Evolutionary conservation across 2,329 filamentous ascomycete species (phyloP).

Genomic region (Arthrobotrys sinensis): DNA sequence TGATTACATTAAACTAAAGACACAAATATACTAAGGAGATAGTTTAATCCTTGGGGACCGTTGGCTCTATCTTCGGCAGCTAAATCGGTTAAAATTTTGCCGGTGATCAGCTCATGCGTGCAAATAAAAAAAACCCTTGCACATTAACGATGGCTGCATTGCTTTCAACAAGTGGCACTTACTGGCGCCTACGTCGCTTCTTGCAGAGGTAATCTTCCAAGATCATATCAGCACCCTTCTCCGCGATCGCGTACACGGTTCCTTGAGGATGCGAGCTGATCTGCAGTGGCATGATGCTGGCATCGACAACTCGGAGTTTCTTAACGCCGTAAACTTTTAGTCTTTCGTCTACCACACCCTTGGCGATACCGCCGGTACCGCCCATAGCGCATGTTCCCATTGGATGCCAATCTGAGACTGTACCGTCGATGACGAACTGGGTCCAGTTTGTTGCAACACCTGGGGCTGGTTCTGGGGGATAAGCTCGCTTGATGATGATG

Average conservation of each 20-base stretch:
- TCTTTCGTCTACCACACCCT: slow-evolving; percentile 71
- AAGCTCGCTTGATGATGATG: slow-evolving; percentile 67
- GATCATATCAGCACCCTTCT: slow-evolving; percentile 45
- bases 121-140: neutral
- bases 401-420: slow-evolving; percentile 68
- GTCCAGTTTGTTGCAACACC: slow-evolving; percentile 64
- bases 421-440: slow-evolving; percentile 67
- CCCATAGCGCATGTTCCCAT: slow-evolving; percentile 70
- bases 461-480: slow-evolving; percentile 64
- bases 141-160: neutral
- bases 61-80: slow-evolving; percentile 5
- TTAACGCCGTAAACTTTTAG: slow-evolving; percentile 69
- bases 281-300: slow-evolving; percentile 38
- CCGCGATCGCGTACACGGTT: slow-evolving; percentile 58
- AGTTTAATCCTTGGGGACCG: neutral
- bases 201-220: slow-evolving; percentile 60
- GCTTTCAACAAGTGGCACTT: neutral
- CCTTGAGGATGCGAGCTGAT: slow-evolving; percentile 64
- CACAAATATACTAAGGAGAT: neutral
- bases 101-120: slow-evolving; percentile 16
- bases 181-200: slow-evolving; percentile 25
- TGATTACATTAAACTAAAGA: slow-evolving; percentile 25
- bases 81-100: neutral
- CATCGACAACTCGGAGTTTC: slow-evolving; percentile 69
- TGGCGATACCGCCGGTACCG: slow-evolving; percentile 43